A percentile compares a stretch with the other conserved stretches of the same genome.
phyloP scores from a whole-genome alignment of 495 filamentous ascomycete genomes.

The Tuber microsphaerosporum region DNA sequence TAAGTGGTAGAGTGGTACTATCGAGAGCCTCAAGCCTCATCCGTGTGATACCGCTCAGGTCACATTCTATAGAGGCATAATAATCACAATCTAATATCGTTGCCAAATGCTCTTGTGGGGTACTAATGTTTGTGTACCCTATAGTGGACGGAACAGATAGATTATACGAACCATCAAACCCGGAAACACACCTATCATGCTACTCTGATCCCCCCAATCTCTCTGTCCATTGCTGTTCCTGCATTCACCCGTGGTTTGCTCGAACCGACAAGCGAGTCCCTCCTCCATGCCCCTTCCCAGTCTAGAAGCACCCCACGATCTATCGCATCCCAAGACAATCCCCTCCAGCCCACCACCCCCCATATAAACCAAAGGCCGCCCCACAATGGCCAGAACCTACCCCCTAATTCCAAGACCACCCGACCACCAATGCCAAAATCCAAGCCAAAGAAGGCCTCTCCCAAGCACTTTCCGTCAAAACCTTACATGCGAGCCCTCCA shows the following conservation, averaged over 20 bases:
- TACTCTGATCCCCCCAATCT: neutral
- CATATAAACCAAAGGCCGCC: neutral
- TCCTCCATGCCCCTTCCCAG: neutral
- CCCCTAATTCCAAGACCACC: neutral
- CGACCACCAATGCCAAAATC: conserved; percentile 23
- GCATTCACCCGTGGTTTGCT: neutral
- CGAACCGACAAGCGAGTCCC: neutral
- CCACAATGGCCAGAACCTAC: neutral
- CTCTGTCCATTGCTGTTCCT: neutral
- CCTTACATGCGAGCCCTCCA: conserved; percentile 30
- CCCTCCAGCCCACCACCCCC: neutral
- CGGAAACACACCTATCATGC: neutral
- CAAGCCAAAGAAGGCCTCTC: conserved; percentile 4
- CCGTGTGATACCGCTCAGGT: neutral
- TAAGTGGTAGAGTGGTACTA: neutral
- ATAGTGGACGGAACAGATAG: neutral
- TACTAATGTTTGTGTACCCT: neutral
- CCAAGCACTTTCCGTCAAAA: conserved; percentile 29
- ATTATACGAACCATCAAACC: neutral
- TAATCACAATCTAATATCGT: neutral
- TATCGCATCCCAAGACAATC: neutral
- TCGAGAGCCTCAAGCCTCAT: neutral
- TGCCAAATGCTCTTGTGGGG: neutral
- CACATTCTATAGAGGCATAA: neutral
- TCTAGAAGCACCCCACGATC: neutral